These are phyloP conservation scores for Dendrobium chrysotoxum DNA, from an alignment of 106 monocot genomes.

Conservation along the genomic window DNA sequence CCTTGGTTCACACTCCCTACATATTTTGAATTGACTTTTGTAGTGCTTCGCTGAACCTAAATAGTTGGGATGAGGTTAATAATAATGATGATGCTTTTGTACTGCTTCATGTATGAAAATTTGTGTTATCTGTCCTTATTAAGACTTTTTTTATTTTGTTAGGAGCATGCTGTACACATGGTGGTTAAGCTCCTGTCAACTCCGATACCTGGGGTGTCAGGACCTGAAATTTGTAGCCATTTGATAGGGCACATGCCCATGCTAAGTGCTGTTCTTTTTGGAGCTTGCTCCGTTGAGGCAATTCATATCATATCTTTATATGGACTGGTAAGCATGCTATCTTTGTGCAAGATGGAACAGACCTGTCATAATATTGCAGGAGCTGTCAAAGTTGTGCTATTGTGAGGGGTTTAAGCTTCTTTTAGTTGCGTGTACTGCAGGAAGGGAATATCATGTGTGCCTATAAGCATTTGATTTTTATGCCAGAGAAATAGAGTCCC, in stretches of 20 bases:
- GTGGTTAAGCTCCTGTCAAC: constrained; percentile 70
- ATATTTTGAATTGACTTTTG: too few species aligned
- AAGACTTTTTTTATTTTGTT: constrained; percentile 14
- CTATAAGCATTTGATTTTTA: not conserved
- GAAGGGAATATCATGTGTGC: not conserved
- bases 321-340: constrained; percentile 55
- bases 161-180: constrained; percentile 74
- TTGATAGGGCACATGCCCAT: constrained; percentile 65
- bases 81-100: not conserved
- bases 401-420: too few species aligned
- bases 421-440: not conserved
- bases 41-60: too few species aligned
- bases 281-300: constrained; percentile 47
- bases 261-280: constrained; percentile 62
- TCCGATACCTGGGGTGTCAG: constrained; percentile 50
- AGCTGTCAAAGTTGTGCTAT: not conserved
- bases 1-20: too few species aligned
- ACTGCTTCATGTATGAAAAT: not conserved
- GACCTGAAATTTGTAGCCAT: constrained; percentile 34
- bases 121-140: not conserved
- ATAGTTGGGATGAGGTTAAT: too few species aligned
- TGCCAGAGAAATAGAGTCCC: not conserved
- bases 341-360: not conserved
- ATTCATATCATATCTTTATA: constrained; percentile 92
- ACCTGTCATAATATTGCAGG: not conserved